Base-by-base conservation (phyloP, 495 filamentous ascomycete species). In the Aspergillus leporis region DNA sequence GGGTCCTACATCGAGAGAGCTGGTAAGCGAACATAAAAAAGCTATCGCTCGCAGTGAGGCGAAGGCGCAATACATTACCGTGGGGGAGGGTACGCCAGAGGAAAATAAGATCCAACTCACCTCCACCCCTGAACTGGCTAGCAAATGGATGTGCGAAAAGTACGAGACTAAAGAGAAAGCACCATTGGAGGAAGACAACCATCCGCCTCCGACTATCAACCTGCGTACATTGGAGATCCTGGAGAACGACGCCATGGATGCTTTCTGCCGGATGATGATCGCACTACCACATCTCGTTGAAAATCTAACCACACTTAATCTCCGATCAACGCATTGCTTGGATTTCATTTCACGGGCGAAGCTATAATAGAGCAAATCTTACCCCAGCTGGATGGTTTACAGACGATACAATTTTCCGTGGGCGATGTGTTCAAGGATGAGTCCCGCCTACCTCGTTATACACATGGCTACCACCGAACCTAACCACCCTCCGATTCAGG, bases 211-310 rank as follows among this genome's bases (percentile, higher is more conserved):
- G 2, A 53, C 51, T 16, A 31, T 40, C 9, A 55, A 61, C 10
- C 31, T 70, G 18, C 21, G 53, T 7, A 64, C 46, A 7, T 21
- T 72, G 10, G 70, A 70, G 22, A 72, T 69, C 13, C 60, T 56
- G 14, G 62, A 71, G 16, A 67, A 69, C 30, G 69, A 71, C 30
- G 60, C 64, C 3, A 56, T 71, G 0, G 64, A 66, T 28, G 61
- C 64, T 0, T 66, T 69, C 52, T 58, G 28, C 45, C 60, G 65
- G 2, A 66, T 72, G 65, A 31, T 48, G 0, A 6, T 63, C 0
- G 65, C 61, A 0, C 61, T 69, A n/a, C 67, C 67, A 1, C 65
- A 68, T 56, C 8, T 70, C 1, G 51, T 70, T 1, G 52, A 59
- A 2, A 64, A 65, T 8, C 53, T 72, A 5, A 43, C 46, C 0